A percentile compares a stretch with the other conserved stretches of the same genome.
Conservation (phyloP, 495 filamentous ascomycete species). For the Aspergillus asperescens region DNA sequence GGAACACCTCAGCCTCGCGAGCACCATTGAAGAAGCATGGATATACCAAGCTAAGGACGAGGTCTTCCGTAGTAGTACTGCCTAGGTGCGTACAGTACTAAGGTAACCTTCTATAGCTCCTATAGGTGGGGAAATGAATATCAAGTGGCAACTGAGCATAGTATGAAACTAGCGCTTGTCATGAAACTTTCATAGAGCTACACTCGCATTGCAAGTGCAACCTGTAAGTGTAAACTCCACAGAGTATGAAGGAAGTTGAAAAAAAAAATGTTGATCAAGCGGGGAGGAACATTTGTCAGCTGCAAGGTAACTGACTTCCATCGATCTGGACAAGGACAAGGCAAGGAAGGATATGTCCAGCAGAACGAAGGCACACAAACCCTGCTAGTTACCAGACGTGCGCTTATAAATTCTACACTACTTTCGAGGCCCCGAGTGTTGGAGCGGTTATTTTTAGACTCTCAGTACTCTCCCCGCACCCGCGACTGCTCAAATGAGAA, state of each 20-base stretch:
- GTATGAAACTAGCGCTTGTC: not conserved
- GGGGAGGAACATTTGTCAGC: slow-evolving; percentile 5
- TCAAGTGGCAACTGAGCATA: not conserved
- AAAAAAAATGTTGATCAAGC: not conserved
- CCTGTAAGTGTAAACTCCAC: too few relatives aligned
- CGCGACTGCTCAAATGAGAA: too few relatives aligned
- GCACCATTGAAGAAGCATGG: slow-evolving; percentile 10
- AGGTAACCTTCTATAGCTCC: not conserved
- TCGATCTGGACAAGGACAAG: too few relatives aligned
- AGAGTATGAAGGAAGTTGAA: too few relatives aligned
- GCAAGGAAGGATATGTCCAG: too few relatives aligned
- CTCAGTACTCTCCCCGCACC: too few relatives aligned
- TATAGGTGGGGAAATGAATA: not conserved
- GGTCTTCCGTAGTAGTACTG: not conserved
- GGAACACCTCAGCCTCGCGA: slow-evolving; percentile 3
- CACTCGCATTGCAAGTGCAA: not conserved
- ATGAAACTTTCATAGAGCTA: not conserved
- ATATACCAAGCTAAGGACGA: not conserved
- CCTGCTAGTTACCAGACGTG: too few relatives aligned
- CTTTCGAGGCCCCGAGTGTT: too few relatives aligned
- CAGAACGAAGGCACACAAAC: too few relatives aligned
- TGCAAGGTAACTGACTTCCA: not conserved
- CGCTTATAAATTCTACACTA: too few relatives aligned
- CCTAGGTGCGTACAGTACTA: too few relatives aligned
- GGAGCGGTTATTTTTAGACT: too few relatives aligned